phyloP scores from a whole-genome alignment of 192 early-diverging fungal genomes.

The Backusella luteola region DNA sequence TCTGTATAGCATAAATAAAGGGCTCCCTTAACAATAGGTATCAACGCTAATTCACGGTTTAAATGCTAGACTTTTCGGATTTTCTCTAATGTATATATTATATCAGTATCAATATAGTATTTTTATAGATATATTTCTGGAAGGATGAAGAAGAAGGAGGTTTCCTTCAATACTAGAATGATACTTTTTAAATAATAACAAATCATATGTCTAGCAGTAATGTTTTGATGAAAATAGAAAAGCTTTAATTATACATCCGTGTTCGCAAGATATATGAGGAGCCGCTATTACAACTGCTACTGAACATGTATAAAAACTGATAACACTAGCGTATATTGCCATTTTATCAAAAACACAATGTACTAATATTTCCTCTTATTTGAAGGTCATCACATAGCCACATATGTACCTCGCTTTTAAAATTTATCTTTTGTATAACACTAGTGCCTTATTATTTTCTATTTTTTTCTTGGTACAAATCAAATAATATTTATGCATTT shows the following conservation, averaged over 20 bases:
- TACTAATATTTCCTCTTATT: neutral
- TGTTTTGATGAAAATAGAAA: no score
- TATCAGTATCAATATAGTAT: neutral
- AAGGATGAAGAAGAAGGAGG: no score
- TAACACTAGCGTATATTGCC: no score
- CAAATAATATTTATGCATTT: neutral
- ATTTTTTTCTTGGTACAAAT: neutral
- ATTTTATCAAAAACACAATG: neutral
- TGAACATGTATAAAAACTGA: no score
- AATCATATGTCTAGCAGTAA: no score
- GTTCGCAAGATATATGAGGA: no score
- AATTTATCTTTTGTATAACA: neutral
- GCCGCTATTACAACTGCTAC: no score
- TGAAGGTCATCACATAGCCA: neutral
- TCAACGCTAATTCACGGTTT: conserved; percentile 6
- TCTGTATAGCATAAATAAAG: no score
- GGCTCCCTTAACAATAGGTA: neutral
- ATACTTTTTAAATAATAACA: no score
- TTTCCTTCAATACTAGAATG: no score
- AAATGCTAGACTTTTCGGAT: conserved; percentile 6
- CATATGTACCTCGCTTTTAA: neutral
- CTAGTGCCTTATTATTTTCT: neutral
- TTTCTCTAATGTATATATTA: conserved; percentile 2
- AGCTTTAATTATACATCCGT: no score
- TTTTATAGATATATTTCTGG: no score